A percentile compares a stretch with the other conserved stretches of the same genome.
Conservation (phyloP, 2,329 filamentous ascomycete genomes). For the Aspergillus sp. region DNA sequence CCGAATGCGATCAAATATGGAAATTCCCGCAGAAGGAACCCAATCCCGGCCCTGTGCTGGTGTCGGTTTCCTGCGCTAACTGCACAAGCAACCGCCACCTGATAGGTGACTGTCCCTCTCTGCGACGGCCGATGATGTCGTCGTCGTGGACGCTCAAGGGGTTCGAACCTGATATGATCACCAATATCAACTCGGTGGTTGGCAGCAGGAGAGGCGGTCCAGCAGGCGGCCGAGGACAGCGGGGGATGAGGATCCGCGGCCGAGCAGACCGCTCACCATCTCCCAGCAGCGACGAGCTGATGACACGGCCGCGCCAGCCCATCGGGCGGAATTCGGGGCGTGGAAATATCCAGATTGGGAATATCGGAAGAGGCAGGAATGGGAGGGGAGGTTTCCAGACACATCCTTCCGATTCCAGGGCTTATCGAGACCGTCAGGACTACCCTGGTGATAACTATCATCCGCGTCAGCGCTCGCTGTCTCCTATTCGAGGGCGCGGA, state of each 20-base stretch:
- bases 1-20: conserved; percentile 53
- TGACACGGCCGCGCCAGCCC: conserved; percentile 19
- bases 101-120: conserved; percentile 35
- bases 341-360: conserved; percentile 27
- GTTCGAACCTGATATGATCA: conserved; percentile 27
- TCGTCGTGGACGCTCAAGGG: conserved; percentile 32
- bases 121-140: conserved; percentile 17
- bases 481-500: conserved; percentile 17
- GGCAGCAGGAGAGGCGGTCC: conserved; percentile 7
- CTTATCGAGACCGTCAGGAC: conserved; percentile 22
- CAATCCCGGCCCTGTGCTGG: conserved; percentile 20
- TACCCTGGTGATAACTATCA: conserved; percentile 12
- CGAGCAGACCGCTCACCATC: conserved; percentile 23
- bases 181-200: conserved; percentile 27
- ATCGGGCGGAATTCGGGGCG: conserved; percentile 19
- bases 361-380: conserved; percentile 19
- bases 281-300: conserved; percentile 27
- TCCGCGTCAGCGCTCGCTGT: conserved; percentile 23
- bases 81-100: conserved; percentile 37
- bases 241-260: conserved; percentile 28
- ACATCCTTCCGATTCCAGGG: conserved; percentile 8
- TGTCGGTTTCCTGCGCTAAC: conserved; percentile 37
- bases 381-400: conserved; percentile 10
- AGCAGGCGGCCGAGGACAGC: conserved; percentile 11
- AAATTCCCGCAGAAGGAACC: conserved; percentile 23